phyloP scores from a whole-genome alignment of 164 flowering plant species.

The Vitis rotundifolia region DNA sequence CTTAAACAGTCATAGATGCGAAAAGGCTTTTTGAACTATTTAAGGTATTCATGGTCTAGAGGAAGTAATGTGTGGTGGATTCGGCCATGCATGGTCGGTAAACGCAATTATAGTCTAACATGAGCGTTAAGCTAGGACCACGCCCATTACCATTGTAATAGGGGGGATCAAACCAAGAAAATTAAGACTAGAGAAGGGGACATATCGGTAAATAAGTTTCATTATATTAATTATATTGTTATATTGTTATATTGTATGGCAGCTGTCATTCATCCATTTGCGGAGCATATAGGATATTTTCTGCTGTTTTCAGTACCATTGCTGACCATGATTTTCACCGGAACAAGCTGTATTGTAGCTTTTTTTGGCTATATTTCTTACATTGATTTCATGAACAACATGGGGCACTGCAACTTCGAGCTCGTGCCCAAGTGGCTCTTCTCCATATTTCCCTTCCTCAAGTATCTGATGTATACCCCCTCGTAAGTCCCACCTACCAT shows the following conservation, averaged over 20 bases:
- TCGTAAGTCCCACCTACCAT: slow-evolving; percentile 12
- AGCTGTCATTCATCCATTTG: slow-evolving; percentile 33
- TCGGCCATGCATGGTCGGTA: too few species aligned
- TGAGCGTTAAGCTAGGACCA: too few species aligned
- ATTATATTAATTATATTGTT: background rate
- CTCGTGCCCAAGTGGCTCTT: slow-evolving; percentile 28
- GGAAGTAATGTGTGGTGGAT: too few species aligned
- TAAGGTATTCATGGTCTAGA: too few species aligned
- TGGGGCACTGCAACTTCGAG: slow-evolving; percentile 49
- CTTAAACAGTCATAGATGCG: too few species aligned
- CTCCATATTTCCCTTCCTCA: slow-evolving; percentile 16
- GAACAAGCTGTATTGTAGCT: slow-evolving; percentile 14
- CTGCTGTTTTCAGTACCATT: slow-evolving; percentile 27
- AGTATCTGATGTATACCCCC: slow-evolving; percentile 1
- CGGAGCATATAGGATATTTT: slow-evolving; percentile 35
- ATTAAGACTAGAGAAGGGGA: too few species aligned
- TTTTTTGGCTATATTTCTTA: slow-evolving; percentile 21
- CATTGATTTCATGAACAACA: slow-evolving; percentile 33
- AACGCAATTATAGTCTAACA: too few species aligned
- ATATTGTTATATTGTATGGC: background rate
- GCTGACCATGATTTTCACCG: slow-evolving; percentile 4
- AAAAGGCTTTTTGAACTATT: too few species aligned
- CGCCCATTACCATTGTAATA: too few species aligned
- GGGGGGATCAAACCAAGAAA: too few species aligned
- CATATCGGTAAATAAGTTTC: too few species aligned